These are phyloP conservation scores for Gaertneriomyces sp. DNA, from an alignment of 192 early-diverging fungal species.

Conservation along the genomic window DNA sequence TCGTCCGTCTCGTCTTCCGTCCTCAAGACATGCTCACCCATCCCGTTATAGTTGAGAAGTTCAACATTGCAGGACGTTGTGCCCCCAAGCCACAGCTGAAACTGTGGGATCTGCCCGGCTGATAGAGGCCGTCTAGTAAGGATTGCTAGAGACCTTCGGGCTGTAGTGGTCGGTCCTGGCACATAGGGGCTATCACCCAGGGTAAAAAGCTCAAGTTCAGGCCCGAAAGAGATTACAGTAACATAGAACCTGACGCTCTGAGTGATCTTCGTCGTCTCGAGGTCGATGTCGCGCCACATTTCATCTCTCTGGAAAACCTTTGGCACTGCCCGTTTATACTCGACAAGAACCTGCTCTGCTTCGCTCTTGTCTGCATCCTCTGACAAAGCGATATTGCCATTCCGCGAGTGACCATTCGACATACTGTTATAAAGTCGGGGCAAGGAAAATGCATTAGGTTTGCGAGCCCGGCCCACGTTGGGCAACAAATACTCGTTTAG, in stretches of 20 bases:
- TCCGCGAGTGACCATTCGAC: background rate
- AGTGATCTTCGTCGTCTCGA: background rate
- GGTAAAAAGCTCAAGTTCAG: slow-evolving; percentile 31
- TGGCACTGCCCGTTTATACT: slow-evolving; percentile 6
- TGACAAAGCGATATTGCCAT: background rate
- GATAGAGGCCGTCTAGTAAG: slow-evolving; percentile 33
- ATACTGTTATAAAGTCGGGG: background rate
- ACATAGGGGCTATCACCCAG: slow-evolving; percentile 18
- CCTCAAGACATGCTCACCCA: slow-evolving; percentile 3
- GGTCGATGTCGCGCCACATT: background rate
- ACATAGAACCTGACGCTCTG: slow-evolving; percentile 26
- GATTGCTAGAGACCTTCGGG: slow-evolving; percentile 32
- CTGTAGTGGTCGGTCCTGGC: slow-evolving; percentile 3
- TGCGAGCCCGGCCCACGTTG: background rate
- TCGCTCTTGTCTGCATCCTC: background rate
- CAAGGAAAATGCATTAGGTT: slow-evolving; percentile 18
- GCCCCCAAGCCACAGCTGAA: slow-evolving; percentile 27
- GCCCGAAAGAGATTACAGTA: slow-evolving; percentile 36
- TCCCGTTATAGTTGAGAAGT: slow-evolving; percentile 9
- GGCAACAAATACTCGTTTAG: slow-evolving; percentile 76
- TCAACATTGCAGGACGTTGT: slow-evolving; percentile 26
- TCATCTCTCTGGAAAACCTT: slow-evolving; percentile 9
- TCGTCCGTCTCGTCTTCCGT: slow-evolving; percentile 22
- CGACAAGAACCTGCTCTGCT: slow-evolving; percentile 6
- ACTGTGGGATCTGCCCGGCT: slow-evolving; percentile 18